Conservation (phyloP, 345 rosid species). For the Citrus reticulata region DNA sequence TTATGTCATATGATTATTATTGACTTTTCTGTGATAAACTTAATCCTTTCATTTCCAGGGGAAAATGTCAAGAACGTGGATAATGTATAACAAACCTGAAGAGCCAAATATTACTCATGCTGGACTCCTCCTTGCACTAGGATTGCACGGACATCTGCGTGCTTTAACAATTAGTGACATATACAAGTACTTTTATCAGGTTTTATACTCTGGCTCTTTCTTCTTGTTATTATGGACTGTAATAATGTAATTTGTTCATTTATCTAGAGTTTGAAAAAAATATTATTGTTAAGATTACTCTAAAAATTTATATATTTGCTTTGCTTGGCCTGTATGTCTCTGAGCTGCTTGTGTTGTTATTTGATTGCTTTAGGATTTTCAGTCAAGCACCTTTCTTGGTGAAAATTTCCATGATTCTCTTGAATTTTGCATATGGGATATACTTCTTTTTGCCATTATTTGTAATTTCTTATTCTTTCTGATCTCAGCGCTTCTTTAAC, state of each 20-base stretch:
- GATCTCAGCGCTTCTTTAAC: conserved; percentile 11
- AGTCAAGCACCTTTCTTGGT: background rate
- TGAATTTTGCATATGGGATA: background rate
- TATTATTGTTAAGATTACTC: background rate
- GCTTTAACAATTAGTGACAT: conserved; percentile 74
- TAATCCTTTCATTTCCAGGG: conserved; percentile 53
- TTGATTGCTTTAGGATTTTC: background rate
- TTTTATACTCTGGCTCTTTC: conserved; percentile 23
- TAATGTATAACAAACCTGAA: conserved; percentile 81
- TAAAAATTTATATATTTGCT: background rate
- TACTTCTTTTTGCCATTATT: background rate
- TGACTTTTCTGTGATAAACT: background rate
- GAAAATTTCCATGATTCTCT: background rate
- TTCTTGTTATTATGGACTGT: conserved; percentile 4
- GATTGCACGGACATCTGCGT: conserved; percentile 88
- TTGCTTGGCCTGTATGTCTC: background rate
- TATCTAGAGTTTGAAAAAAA: background rate
- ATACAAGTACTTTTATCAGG: conserved; percentile 85
- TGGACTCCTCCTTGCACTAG: conserved; percentile 92
- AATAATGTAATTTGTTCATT: background rate
- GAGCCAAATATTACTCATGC: conserved; percentile 87
- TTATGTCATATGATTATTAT: background rate
- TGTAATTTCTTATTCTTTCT: conserved; percentile 6
- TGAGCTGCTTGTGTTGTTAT: background rate
- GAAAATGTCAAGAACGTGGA: conserved; percentile 96